Evolutionary conservation across 1,284 basidiomycete species (phyloP).

Genomic region (Coniferiporia sulphurascens): DNA sequence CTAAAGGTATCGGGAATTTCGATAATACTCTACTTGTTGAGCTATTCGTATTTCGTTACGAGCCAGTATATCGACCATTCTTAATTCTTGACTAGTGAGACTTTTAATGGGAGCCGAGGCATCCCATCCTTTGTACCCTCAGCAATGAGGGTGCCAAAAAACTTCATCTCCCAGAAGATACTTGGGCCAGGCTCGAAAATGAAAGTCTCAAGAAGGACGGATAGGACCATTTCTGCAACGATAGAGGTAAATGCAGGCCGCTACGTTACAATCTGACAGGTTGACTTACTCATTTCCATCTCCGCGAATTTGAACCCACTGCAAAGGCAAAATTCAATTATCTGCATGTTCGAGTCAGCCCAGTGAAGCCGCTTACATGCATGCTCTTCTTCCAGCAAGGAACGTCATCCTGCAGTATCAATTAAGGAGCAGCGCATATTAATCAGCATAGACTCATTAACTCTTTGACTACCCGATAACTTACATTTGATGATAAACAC

Average conservation of each 20-base stretch:
- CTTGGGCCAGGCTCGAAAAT: slow-evolving; percentile 3
- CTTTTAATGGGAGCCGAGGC: too few relatives aligned
- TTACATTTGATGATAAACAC: slow-evolving; percentile 23
- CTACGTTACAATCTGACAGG: too few relatives aligned
- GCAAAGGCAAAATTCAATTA: background rate
- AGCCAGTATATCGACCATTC: too few relatives aligned
- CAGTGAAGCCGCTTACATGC: slow-evolving; percentile 5
- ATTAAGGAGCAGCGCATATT: background rate
- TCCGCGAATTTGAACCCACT: slow-evolving; percentile 14
- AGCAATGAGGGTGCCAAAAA: too few relatives aligned
- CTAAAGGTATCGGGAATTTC: too few relatives aligned
- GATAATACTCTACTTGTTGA: too few relatives aligned
- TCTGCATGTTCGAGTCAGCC: background rate
- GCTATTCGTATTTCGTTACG: too few relatives aligned
- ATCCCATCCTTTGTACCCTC: too few relatives aligned
- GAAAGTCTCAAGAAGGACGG: slow-evolving; percentile 10
- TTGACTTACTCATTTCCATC: slow-evolving; percentile 16
- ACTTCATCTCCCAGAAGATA: slow-evolving; percentile 14
- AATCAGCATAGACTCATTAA: background rate
- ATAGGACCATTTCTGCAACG: slow-evolving; percentile 8
- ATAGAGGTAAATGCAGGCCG: too few relatives aligned
- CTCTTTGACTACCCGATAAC: slow-evolving; percentile 1
- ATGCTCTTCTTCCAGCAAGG: slow-evolving; percentile 17
- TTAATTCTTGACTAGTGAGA: too few relatives aligned
- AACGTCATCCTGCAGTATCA: slow-evolving; percentile 13